These are phyloP conservation scores for Fusarium sp. DNA, from an alignment of 2,329 filamentous ascomycete species.

Conservation along the genomic window DNA sequence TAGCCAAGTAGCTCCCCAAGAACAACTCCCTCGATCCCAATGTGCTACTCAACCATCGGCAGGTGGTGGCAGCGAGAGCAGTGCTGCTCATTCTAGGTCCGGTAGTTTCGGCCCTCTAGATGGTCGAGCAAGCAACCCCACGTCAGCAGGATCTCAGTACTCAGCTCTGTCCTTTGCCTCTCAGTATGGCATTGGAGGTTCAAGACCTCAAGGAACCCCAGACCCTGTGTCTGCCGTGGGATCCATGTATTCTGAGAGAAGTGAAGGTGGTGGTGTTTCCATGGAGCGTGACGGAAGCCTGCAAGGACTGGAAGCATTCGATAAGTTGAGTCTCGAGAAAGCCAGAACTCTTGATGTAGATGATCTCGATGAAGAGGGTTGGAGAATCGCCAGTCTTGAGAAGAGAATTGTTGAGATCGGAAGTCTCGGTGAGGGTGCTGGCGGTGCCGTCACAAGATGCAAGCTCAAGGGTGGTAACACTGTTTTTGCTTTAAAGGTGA, in stretches of 20 bases:
- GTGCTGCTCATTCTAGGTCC: constrained; percentile 81
- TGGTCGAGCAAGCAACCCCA: constrained; percentile 81
- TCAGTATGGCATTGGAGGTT: constrained; percentile 75
- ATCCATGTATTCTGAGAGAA: constrained; percentile 84
- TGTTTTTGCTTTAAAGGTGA: constrained; percentile 94
- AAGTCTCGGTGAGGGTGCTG: constrained; percentile 92
- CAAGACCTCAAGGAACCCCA: constrained; percentile 74
- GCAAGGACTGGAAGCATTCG: constrained; percentile 81
- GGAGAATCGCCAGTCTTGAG: constrained; percentile 91
- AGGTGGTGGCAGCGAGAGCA: constrained; percentile 83
- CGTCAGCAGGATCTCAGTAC: constrained; percentile 88
- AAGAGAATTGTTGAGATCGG: constrained; percentile 89
- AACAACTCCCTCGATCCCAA: constrained; percentile 66
- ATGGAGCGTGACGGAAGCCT: constrained; percentile 89
- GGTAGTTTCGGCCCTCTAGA: constrained; percentile 86
- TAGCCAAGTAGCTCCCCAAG: constrained; percentile 78
- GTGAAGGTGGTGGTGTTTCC: constrained; percentile 75
- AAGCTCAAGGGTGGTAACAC: constrained; percentile 92
- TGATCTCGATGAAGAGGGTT: constrained; percentile 93
- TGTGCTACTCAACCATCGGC: constrained; percentile 71
- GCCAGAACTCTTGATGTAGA: constrained; percentile 90
- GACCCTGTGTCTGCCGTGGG: constrained; percentile 91
- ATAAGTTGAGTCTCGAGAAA: constrained; percentile 84
- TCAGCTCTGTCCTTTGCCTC: constrained; percentile 85
- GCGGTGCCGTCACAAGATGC: constrained; percentile 93